phyloP scores from a whole-genome alignment of 2,329 filamentous ascomycete genomes.

The Fonsecaea pedrosoi region DNA sequence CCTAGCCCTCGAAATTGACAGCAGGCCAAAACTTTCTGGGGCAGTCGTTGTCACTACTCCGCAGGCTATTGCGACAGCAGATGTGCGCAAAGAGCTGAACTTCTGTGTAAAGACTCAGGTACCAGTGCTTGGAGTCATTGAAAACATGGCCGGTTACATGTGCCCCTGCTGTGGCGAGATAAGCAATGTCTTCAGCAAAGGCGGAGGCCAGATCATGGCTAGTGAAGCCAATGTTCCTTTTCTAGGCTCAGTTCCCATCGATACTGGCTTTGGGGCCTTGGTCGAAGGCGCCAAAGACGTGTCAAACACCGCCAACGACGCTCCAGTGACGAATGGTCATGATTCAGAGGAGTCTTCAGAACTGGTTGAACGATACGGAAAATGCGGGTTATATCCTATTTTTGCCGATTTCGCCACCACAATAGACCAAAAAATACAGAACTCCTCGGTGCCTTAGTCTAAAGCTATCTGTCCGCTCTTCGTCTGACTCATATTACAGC shows the following conservation, averaged over 20 bases:
- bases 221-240: conserved; percentile 83
- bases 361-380: conserved; percentile 37
- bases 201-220: conserved; percentile 89
- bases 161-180: conserved; percentile 75
- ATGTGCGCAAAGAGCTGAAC: conserved; percentile 93
- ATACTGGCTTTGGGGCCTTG: conserved; percentile 86
- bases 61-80: conserved; percentile 89
- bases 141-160: conserved; percentile 78
- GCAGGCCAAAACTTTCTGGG: conserved; percentile 70
- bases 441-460: conserved; percentile 3
- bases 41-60: conserved; percentile 96
- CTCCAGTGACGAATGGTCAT: conserved; percentile 23
- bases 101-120: conserved; percentile 87
- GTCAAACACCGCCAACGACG: conserved; percentile 3
- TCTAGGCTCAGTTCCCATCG: conserved; percentile 85
- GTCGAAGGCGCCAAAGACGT: conserved; percentile 66
- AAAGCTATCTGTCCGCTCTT: neutral
- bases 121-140: conserved; percentile 82
- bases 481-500: neutral
- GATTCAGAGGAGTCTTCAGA: conserved; percentile 13
- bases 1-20: conserved; percentile 47
- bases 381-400: conserved; percentile 36
- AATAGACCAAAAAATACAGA: conserved; percentile 28
- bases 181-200: conserved; percentile 90
- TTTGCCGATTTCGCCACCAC: conserved; percentile 37